A percentile compares a stretch with the other conserved stretches of the same genome.
These are phyloP conservation scores for Arachis hypogaea DNA, from an alignment of 306 rosid genomes.

Conservation along the genomic window DNA sequence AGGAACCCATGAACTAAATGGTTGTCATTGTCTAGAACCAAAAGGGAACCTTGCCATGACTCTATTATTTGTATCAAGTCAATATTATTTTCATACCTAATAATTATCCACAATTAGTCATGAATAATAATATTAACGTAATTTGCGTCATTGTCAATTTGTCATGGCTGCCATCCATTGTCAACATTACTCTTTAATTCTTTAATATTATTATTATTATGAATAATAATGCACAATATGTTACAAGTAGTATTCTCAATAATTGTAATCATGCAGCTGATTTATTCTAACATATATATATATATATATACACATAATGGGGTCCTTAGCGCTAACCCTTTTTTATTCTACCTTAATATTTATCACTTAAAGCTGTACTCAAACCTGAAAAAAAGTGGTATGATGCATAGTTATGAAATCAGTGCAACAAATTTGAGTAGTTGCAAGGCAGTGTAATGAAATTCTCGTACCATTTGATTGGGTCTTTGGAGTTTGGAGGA, in stretches of 20 bases:
- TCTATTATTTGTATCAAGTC: not conserved
- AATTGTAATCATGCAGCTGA: not conserved
- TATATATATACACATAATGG: constrained; percentile 13
- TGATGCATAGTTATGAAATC: not conserved
- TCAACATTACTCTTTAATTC: not conserved
- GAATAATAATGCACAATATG: not conserved
- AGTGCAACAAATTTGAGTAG: not conserved
- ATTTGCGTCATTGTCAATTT: too few species aligned
- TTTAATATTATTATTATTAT: not conserved
- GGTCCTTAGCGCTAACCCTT: not conserved
- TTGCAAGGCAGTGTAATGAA: not conserved
- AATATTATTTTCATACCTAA: not conserved
- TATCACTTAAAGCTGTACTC: not conserved
- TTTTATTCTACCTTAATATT: too few species aligned
- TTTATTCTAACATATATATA: constrained; percentile 1
- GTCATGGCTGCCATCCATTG: not conserved
- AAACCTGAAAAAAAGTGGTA: not conserved
- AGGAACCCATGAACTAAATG: too few species aligned
- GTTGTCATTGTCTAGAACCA: not conserved
- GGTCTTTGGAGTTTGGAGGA: not conserved
- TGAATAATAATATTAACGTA: not conserved
- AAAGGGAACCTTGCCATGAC: not conserved
- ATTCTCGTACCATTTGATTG: not conserved
- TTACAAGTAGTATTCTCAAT: not conserved
- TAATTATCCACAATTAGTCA: not conserved